Evolutionary conservation across 2,329 filamentous ascomycete species (phyloP), one percentile per base, ranked within the genome.

Genomic region (Verticillium zaregamsianum): DNA sequence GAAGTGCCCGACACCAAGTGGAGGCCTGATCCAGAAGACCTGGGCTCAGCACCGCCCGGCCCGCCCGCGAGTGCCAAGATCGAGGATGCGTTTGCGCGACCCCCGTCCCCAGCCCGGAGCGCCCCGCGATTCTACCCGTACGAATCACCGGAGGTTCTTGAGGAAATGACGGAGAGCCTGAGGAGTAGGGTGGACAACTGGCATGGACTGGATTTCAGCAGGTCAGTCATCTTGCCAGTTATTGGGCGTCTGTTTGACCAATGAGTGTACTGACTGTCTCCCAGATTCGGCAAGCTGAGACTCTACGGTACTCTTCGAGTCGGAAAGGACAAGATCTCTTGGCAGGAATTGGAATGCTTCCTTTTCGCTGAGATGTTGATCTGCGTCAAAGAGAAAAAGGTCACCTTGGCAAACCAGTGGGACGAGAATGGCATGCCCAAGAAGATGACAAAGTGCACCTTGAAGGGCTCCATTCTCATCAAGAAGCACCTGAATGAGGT

Each of bases 281-380:
- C 57, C 68, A 91, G 91, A 66, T 99, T 99, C 72, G 95, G 95
- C 65, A 96, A 95, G 72, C 82, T 99, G 66, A 88, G 93, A 35
- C 80, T 98, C 35, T 93, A 97, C 70, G 94, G 93, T 32, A 93
- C 90, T 2, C 86, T 99, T 62, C 89, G 92, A 59, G 95, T 99
- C 25, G 95, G 95, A 68, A 99, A 99, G 77, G 95, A 99, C 75
- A 93, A 93, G 67, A 84, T 94, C 66, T 93, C 93, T 7, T 99
- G 95, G 95, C 95, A 99, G 79, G 95, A 98, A 74, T 79, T 99
- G 61, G 93, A 99, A 74, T 99, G 95, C 75, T 99, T 92, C 74
- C 84, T 99, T 33, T 99, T 99, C 72, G 92, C 90, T 5, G 95
- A 99, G 78, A 99, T 99, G 95, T 90, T 99, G 69, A 99, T 99